A percentile compares a stretch with the other conserved stretches of the same genome.
Evolutionary conservation across 108 stramenopile genomes (phyloP).

Genomic region (Seminavis robusta): DNA sequence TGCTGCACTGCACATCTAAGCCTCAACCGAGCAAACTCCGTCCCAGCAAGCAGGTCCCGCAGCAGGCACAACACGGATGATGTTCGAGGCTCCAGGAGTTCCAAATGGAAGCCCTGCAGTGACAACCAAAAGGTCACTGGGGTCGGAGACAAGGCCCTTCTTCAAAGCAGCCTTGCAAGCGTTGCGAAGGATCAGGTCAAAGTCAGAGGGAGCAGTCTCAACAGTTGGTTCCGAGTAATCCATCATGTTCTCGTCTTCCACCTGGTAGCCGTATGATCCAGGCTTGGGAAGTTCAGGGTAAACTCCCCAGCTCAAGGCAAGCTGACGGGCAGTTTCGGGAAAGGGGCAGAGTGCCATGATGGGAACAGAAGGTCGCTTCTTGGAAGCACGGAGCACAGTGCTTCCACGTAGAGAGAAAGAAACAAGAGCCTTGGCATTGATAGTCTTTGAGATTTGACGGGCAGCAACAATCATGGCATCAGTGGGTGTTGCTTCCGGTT

Average conservation of each 20-base stretch:
- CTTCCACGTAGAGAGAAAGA: constrained; percentile 87
- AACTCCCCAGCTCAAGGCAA: constrained; percentile 92
- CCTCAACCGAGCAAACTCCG: constrained; percentile 43
- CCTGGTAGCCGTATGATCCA: constrained; percentile 73
- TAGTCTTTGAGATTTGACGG: constrained; percentile 66
- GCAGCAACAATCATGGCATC: constrained; percentile 91
- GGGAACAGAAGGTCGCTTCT: constrained; percentile 85
- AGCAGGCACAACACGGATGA: constrained; percentile 87
- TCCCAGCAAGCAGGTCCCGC: constrained; percentile 92
- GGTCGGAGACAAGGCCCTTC: constrained; percentile 82
- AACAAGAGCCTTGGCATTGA: constrained; percentile 85
- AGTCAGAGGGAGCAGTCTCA: constrained; percentile 60
- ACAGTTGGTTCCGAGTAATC: constrained; percentile 44
- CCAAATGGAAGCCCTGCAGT: constrained; percentile 94
- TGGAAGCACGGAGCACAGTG: constrained; percentile 82
- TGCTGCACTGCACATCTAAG: constrained; percentile 11
- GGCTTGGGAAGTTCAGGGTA: constrained; percentile 75
- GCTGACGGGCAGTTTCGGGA: constrained; percentile 83
- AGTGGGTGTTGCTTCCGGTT: constrained; percentile 73
- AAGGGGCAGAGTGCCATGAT: constrained; percentile 93
- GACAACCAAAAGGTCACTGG: constrained; percentile 90
- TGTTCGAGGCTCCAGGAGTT: constrained; percentile 88
- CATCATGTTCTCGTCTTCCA: constrained; percentile 60
- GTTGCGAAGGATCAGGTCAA: constrained; percentile 68
- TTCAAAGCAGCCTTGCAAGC: constrained; percentile 78